phyloP scores from a whole-genome alignment of 768 basidiomycete genomes.

The Boletellus sp. region DNA sequence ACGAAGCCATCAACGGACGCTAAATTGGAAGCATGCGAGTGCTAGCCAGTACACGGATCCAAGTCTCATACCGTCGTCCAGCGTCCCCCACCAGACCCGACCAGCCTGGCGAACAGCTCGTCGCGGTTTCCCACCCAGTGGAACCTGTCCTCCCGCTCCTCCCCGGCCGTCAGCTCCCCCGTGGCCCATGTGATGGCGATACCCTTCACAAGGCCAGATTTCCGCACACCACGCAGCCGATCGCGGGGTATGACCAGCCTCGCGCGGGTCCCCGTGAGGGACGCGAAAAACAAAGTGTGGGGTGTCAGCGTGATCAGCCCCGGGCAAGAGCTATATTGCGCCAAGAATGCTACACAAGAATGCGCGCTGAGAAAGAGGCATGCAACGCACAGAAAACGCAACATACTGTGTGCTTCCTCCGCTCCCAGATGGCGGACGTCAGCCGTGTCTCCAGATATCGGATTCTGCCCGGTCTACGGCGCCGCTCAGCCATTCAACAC shows the following conservation, averaged over 20 bases:
- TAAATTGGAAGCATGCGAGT: conserved; percentile 10
- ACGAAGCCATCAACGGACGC: conserved; percentile 16
- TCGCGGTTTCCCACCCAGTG: conserved; percentile 58
- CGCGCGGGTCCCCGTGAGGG: conserved; percentile 44
- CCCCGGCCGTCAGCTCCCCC: conserved; percentile 21
- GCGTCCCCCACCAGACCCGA: conserved; percentile 45
- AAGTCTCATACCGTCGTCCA: conserved; percentile 46
- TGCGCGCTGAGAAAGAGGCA: background rate
- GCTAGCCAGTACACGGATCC: conserved; percentile 10
- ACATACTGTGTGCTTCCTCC: conserved; percentile 36
- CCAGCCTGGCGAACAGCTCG: conserved; percentile 62
- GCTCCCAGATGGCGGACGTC: background rate
- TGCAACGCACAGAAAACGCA: background rate
- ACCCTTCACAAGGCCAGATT: conserved; percentile 51
- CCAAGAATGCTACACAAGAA: conserved; percentile 49
- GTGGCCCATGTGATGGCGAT: conserved; percentile 45
- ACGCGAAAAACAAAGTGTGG: conserved; percentile 50
- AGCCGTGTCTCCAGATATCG: background rate
- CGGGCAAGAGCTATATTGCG: conserved; percentile 50
- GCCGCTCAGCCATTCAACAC: background rate
- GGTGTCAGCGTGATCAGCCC: conserved; percentile 59
- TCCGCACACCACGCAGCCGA: conserved; percentile 54
- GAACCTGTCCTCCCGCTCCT: conserved; percentile 51
- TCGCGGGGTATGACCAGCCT: conserved; percentile 44
- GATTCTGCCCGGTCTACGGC: conserved; percentile 10